Base-by-base conservation (phyloP, 495 filamentous ascomycete genomes). In the Endocarpon pusillum region DNA sequence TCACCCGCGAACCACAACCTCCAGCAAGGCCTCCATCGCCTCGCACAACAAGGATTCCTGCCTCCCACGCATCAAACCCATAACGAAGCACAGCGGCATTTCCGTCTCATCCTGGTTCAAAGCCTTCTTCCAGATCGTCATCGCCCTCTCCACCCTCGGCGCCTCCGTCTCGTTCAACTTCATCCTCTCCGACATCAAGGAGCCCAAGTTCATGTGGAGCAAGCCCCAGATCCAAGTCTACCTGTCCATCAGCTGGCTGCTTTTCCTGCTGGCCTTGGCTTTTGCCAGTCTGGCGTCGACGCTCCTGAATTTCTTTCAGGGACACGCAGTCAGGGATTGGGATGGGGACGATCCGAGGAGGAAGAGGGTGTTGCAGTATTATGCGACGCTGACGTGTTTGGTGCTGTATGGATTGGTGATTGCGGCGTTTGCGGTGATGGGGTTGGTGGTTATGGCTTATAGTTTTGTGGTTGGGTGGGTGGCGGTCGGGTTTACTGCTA, bases 401-500 rank as follows among this genome's bases (percentile, higher is more conserved):
- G 10, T 34, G 6, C 20, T 39, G 17, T 39, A 35, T 5, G 20
- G 8, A 9, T 25, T 39, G 32, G 9, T 12, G 4, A 4, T 39
- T 4, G 28, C 32, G 3, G 32, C 37, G 32, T 39, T 39, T 18
- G 15, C 35, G 30, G 21, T 22, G 7, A 3, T 39, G 31, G 28
- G 2, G 7, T 33, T 39, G 32, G 37, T 39, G 9, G 37, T 39
- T 18, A 32, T 36, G 37, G 37, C 37, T 10, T 39, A 35, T 36
- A 22, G n/a, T 18, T 30, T 22, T 12, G 19, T 32, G 19, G 22
- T 39, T 24, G 37, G 37, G 3, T 39, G 37, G 37, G 31, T 39
- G 19, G 37, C 37, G 3, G 12, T 33, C 4, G 32, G 7, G 18
- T 36, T 36, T 19, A 22, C 32, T n/a, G 21, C 18, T 19, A 1